phyloP scores from a whole-genome alignment of 116 monocot species.

The Papilionanthe hybrid region DNA sequence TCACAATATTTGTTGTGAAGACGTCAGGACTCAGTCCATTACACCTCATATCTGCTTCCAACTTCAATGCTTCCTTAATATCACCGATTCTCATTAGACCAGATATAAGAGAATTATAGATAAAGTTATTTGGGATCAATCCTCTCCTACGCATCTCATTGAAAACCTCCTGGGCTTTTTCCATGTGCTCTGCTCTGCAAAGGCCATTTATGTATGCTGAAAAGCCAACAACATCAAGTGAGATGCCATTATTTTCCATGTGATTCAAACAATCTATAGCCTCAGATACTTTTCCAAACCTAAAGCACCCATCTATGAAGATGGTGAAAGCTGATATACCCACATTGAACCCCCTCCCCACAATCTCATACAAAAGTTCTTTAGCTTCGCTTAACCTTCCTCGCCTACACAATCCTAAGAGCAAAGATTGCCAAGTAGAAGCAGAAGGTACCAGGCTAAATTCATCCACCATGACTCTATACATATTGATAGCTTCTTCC shows the following conservation, averaged over 20 bases:
- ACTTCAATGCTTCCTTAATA: conserved; percentile 47
- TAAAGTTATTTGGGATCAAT: conserved; percentile 76
- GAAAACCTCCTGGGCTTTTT: conserved; percentile 55
- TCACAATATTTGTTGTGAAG: conserved; percentile 81
- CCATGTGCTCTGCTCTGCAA: conserved; percentile 40
- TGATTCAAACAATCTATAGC: conserved; percentile 64
- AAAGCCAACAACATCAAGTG: conserved; percentile 74
- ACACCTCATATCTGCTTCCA: conserved; percentile 58
- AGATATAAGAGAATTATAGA: conserved; percentile 82
- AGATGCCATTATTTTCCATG: conserved; percentile 50
- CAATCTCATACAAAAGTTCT: conserved; percentile 53
- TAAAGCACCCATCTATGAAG: conserved; percentile 69
- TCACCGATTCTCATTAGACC: conserved; percentile 58
- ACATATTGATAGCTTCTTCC: conserved; percentile 63
- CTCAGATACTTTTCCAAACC: conserved; percentile 45
- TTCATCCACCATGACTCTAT: conserved; percentile 40
- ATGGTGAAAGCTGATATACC: conserved; percentile 60
- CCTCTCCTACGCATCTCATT: conserved; percentile 54
- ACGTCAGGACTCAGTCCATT: conserved; percentile 72
- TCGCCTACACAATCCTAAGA: conserved; percentile 63
- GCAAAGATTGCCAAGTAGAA: conserved; percentile 62
- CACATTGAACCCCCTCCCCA: conserved; percentile 48
- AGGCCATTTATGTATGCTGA: conserved; percentile 89
- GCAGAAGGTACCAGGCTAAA: conserved; percentile 54
- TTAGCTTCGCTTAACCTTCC: conserved; percentile 59